phyloP scores from a whole-genome alignment of 805 yeast species.

The Candida berthetii region DNA sequence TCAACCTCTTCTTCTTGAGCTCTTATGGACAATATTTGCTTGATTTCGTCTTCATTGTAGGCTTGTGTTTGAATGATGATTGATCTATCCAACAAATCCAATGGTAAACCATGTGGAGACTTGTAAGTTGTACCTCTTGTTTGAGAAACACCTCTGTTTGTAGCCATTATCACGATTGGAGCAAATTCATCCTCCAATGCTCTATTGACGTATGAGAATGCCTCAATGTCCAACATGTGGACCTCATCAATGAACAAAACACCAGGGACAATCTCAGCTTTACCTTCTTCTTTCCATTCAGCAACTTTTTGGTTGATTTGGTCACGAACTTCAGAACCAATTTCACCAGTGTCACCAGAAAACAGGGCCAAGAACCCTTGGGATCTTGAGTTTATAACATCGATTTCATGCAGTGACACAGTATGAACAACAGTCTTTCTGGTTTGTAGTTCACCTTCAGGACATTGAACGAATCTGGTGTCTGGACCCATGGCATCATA shows the following conservation, averaged over 20 bases:
- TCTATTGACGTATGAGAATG: slow-evolving; percentile 90
- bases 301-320: slow-evolving; percentile 96
- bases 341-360: slow-evolving; percentile 97
- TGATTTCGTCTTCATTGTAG: slow-evolving; percentile 78
- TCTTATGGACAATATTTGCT: slow-evolving; percentile 80
- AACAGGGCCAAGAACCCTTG: slow-evolving; percentile 96
- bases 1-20: slow-evolving; percentile 94
- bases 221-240: slow-evolving; percentile 96
- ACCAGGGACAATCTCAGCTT: slow-evolving; percentile 97
- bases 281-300: slow-evolving; percentile 98
- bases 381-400: slow-evolving; percentile 94
- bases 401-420: slow-evolving; percentile 96
- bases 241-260: slow-evolving; percentile 97
- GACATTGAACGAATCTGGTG: slow-evolving; percentile 95
- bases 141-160: slow-evolving; percentile 91
- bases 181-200: slow-evolving; percentile 96
- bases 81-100: slow-evolving; percentile 89
- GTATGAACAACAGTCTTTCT: slow-evolving; percentile 95
- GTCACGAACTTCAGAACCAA: slow-evolving; percentile 89
- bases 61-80: slow-evolving; percentile 83
- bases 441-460: slow-evolving; percentile 97
- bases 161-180: slow-evolving; percentile 97
- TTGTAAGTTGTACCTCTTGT: slow-evolving; percentile 91
- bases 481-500: slow-evolving; percentile 99
- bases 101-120: slow-evolving; percentile 97